Percentiles rank a stretch among this genome's conserved stretches.
Evolutionary conservation across 2,329 filamentous ascomycete species (phyloP).

Genomic region (Nigrospora oryzae): DNA sequence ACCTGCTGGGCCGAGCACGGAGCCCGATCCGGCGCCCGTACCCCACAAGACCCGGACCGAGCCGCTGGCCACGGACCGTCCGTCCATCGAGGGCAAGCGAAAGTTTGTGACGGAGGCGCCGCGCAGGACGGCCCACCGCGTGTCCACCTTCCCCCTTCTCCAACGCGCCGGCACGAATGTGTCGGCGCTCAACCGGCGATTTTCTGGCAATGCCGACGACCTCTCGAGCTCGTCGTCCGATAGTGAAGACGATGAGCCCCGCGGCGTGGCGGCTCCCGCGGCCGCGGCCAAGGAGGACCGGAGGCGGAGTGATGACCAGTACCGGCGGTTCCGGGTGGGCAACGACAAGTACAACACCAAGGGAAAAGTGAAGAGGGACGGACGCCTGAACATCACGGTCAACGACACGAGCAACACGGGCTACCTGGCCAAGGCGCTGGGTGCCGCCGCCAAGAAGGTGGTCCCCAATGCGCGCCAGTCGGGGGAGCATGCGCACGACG

Average conservation of each 20-base stretch:
- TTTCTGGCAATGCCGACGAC: conserved; percentile 7
- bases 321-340: conserved; percentile 48
- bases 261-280: not conserved
- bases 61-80: conserved; percentile 6
- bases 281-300: conserved; percentile 5
- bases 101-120: conserved; percentile 12
- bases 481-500: conserved; percentile 10
- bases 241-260: conserved; percentile 10
- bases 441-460: conserved; percentile 52
- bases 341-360: conserved; percentile 59
- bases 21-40: conserved; percentile 1
- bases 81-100: conserved; percentile 5
- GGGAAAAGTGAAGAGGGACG: conserved; percentile 60
- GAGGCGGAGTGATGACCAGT: conserved; percentile 21
- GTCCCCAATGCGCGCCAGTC: conserved; percentile 25
- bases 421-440: conserved; percentile 66
- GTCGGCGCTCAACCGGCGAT: conserved; percentile 8
- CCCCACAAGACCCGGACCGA: conserved; percentile 9
- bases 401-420: conserved; percentile 62
- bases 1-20: not conserved
- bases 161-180: conserved; percentile 14
- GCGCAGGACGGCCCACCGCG: conserved; percentile 2
- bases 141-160: conserved; percentile 7
- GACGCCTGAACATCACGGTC: conserved; percentile 63
- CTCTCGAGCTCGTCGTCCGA: conserved; percentile 11